Percentiles rank a stretch among this genome's conserved stretches.
Evolutionary conservation across 1,284 basidiomycete genomes (phyloP).

Genomic region (Xerocomus minutiporus): DNA sequence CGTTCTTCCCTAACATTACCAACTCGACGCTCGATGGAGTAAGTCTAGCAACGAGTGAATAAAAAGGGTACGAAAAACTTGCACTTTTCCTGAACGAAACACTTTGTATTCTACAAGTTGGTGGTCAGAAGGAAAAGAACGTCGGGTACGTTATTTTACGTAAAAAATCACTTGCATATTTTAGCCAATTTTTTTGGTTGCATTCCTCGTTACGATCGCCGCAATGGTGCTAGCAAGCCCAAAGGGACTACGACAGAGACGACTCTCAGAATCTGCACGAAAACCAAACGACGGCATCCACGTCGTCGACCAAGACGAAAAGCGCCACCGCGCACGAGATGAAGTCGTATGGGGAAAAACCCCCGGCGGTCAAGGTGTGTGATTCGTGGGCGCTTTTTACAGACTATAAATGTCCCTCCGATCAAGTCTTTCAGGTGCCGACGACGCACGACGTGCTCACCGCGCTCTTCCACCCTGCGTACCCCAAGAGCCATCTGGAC

Average conservation of each 20-base stretch:
- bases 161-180: constrained; percentile 10
- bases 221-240: constrained; percentile 14
- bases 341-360: constrained; percentile 88
- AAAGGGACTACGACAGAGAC: constrained; percentile 26
- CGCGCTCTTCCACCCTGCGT: constrained; percentile 82
- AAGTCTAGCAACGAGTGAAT: constrained; percentile 34
- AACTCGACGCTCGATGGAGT: constrained; percentile 40
- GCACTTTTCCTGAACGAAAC: no score
- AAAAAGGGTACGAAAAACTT: constrained; percentile 19
- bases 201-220: background rate
- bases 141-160: constrained; percentile 8
- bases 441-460: constrained; percentile 94
- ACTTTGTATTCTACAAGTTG: no score
- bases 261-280: background rate
- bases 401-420: background rate
- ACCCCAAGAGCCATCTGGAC: constrained; percentile 91
- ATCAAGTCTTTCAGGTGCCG: constrained; percentile 86
- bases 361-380: constrained; percentile 70
- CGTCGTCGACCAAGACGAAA: constrained; percentile 7
- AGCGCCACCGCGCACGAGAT: constrained; percentile 30
- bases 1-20: constrained; percentile 43
- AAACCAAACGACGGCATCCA: background rate
- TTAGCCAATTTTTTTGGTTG: background rate
- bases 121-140: no score
- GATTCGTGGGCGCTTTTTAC: background rate